Percentiles rank a stretch among this genome's conserved stretches.
Evolutionary conservation across 257 asterid genomes (phyloP).

Genomic region (Capsicum pubescens): DNA sequence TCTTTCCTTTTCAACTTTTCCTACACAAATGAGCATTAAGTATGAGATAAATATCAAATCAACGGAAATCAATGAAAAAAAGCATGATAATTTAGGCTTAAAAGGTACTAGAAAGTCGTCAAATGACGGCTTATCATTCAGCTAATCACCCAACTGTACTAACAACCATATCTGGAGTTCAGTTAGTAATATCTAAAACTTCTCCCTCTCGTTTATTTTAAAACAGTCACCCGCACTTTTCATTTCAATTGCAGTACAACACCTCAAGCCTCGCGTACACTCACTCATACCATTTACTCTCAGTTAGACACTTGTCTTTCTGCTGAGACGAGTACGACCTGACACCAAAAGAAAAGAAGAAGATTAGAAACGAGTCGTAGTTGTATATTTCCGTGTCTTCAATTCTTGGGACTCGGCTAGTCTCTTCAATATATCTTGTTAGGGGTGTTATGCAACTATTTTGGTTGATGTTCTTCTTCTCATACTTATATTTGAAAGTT

Average conservation of each 20-base stretch:
- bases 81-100: too few species aligned
- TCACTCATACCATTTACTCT: slow-evolving; percentile 13
- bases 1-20: too few species aligned
- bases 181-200: background rate
- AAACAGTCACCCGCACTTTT: background rate
- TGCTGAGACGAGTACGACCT: background rate
- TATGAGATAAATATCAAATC: too few species aligned
- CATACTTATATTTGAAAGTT: background rate
- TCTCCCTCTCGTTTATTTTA: background rate
- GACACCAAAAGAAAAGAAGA: background rate
- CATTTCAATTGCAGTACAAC: slow-evolving; percentile 11
- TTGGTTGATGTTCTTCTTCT: background rate
- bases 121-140: background rate
- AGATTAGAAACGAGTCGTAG: background rate
- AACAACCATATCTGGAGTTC: slow-evolving; percentile 4
- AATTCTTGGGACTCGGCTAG: background rate
- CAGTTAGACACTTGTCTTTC: background rate
- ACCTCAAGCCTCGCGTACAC: slow-evolving; percentile 2
- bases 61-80: too few species aligned
- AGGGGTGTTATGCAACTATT: slow-evolving; percentile 6
- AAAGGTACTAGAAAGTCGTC: too few species aligned
- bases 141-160: background rate
- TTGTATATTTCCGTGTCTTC: background rate
- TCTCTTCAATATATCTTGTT: slow-evolving; percentile 6
- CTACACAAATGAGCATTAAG: too few species aligned